A percentile compares a stretch with the other conserved stretches of the same genome.
Evolutionary conservation across 768 basidiomycete species (phyloP).

Genomic region (Amanita pseudoporphyria): DNA sequence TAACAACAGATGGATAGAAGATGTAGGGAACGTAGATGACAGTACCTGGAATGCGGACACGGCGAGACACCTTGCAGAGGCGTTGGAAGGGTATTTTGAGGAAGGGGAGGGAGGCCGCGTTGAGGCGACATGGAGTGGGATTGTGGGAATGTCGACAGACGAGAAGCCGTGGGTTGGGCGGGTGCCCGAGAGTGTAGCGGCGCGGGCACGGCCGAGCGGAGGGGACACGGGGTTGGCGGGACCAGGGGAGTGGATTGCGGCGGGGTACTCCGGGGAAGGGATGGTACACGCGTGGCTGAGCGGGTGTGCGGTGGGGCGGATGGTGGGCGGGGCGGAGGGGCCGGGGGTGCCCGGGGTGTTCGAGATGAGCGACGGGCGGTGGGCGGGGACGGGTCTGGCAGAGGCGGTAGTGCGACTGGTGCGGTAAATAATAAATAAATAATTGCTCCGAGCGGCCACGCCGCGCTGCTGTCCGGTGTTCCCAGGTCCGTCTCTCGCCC

Average conservation of each 20-base stretch:
- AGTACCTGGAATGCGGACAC: slow-evolving; percentile 18
- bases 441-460: slow-evolving; percentile 26
- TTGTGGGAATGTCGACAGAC: slow-evolving; percentile 54
- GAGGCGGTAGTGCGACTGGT: slow-evolving; percentile 16
- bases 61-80: slow-evolving; percentile 22
- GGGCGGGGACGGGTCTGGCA: slow-evolving; percentile 34
- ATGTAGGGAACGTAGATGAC: slow-evolving; percentile 31
- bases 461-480: slow-evolving; percentile 23
- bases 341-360: slow-evolving; percentile 40
- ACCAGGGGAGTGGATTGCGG: slow-evolving; percentile 64
- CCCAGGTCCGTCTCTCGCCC: slow-evolving; percentile 8
- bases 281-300: slow-evolving; percentile 67
- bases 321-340: slow-evolving; percentile 36
- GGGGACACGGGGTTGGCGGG: slow-evolving; percentile 14
- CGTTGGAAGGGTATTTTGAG: slow-evolving; percentile 45
- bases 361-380: slow-evolving; percentile 37
- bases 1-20: slow-evolving; percentile 20
- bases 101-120: slow-evolving; percentile 35
- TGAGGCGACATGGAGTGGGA: slow-evolving; percentile 54
- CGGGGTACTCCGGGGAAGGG: slow-evolving; percentile 65
- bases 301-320: slow-evolving; percentile 45
- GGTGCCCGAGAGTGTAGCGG: slow-evolving; percentile 39
- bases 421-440: slow-evolving; percentile 15
- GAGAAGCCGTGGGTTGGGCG: slow-evolving; percentile 63
- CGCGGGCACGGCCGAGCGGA: slow-evolving; percentile 19